Conservation (phyloP, 2,329 filamentous ascomycete species). For the Penicillium sp. region DNA sequence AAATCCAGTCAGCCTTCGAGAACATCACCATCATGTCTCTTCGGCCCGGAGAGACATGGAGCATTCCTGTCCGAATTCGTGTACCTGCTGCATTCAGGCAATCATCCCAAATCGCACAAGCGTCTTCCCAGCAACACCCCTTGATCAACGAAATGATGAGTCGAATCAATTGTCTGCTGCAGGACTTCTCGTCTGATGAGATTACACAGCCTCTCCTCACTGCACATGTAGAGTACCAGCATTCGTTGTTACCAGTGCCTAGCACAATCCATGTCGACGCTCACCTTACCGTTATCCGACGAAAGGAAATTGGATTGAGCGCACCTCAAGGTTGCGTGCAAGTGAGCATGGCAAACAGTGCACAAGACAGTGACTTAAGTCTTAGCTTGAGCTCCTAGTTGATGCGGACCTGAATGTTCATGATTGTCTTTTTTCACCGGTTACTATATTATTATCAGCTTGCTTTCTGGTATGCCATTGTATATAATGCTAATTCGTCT, state of each 20-base stretch:
- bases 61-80: slow-evolving; percentile 24
- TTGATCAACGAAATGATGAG: slow-evolving; percentile 26
- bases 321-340: background rate
- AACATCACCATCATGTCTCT: slow-evolving; percentile 20
- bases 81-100: slow-evolving; percentile 15
- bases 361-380: background rate
- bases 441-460: background rate
- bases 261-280: slow-evolving; percentile 23
- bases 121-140: slow-evolving; percentile 2
- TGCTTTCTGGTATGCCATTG: background rate
- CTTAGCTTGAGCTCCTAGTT: background rate
- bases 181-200: slow-evolving; percentile 13
- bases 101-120: background rate
- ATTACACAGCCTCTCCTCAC: slow-evolving; percentile 24
- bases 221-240: slow-evolving; percentile 31
- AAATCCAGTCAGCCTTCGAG: slow-evolving; percentile 23
- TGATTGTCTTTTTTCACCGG: background rate
- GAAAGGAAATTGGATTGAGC: background rate
- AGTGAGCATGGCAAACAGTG: background rate
- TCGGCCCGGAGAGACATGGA: slow-evolving; percentile 36
- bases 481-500: background rate
- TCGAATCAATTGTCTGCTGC: slow-evolving; percentile 32
- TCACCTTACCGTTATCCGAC: slow-evolving; percentile 22
- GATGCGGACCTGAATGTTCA: background rate
- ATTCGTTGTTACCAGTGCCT: slow-evolving; percentile 30